Percentiles rank a stretch among this genome's conserved stretches.
These are phyloP conservation scores for Ophiostoma sp. DNA, from an alignment of 2,329 filamentous ascomycete genomes.

Conservation along the genomic window DNA sequence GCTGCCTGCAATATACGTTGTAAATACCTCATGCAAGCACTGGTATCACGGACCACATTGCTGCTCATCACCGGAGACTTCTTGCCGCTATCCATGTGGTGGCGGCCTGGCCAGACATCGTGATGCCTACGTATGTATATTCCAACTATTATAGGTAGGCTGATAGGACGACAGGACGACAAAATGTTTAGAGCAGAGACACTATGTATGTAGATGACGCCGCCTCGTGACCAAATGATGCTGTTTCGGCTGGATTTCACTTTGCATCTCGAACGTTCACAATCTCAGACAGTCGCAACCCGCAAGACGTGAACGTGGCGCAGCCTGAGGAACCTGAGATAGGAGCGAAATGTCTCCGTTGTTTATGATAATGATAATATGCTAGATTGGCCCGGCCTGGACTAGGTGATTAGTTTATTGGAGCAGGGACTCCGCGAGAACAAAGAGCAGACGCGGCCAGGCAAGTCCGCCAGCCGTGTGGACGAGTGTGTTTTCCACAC, in stretches of 20 bases:
- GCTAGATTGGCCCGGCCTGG: not conserved
- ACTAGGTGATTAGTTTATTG: not conserved
- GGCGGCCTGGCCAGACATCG: not conserved
- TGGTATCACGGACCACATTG: constrained; percentile 1
- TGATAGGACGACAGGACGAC: not conserved
- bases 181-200: not conserved
- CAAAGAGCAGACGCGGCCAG: not conserved
- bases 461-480: not conserved
- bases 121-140: constrained; percentile 6
- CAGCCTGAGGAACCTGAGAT: not conserved
- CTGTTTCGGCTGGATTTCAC: not conserved
- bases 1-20: not conserved
- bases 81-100: not conserved
- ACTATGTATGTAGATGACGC: not conserved
- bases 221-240: not conserved
- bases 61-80: not conserved
- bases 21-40: constrained; percentile 1
- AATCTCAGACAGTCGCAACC: not conserved
- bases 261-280: not conserved
- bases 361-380: not conserved
- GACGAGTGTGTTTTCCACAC: not conserved
- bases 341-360: not conserved
- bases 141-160: not conserved
- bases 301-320: constrained; percentile 7
- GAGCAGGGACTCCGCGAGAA: not conserved